These are phyloP conservation scores for Emericellopsis terricola DNA, from an alignment of 495 filamentous ascomycete species.

Conservation along the genomic window DNA sequence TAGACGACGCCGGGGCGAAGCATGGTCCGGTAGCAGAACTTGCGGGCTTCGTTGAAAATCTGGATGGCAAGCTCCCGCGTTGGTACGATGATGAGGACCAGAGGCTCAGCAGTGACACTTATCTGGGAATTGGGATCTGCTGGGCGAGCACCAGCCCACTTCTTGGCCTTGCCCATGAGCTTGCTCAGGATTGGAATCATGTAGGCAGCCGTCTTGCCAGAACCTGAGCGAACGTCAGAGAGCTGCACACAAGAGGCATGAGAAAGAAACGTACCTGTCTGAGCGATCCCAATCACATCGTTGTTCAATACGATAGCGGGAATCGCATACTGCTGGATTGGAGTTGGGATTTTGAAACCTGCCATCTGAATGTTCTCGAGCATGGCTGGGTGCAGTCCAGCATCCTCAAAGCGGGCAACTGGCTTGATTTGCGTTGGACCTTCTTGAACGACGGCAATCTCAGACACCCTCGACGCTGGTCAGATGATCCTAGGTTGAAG, in stretches of 20 bases:
- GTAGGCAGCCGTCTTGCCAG: conserved; percentile 90
- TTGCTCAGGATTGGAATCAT: conserved; percentile 76
- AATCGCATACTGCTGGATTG: conserved; percentile 70
- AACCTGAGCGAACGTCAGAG: conserved; percentile 35
- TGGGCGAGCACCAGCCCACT: conserved; percentile 59
- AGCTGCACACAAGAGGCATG: not conserved
- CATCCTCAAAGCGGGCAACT: conserved; percentile 46
- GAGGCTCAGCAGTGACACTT: conserved; percentile 53
- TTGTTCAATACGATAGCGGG: conserved; percentile 53
- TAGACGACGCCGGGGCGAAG: conserved; percentile 84
- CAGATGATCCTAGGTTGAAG: too few relatives aligned
- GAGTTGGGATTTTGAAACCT: conserved; percentile 47
- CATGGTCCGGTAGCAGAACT: conserved; percentile 86
- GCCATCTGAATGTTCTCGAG: conserved; percentile 55
- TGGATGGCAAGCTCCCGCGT: conserved; percentile 81
- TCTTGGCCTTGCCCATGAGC: conserved; percentile 86
- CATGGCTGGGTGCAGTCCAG: conserved; percentile 75
- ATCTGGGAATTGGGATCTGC: conserved; percentile 25
- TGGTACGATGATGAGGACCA: conserved; percentile 73
- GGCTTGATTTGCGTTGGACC: conserved; percentile 33
- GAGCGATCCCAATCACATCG: conserved; percentile 75
- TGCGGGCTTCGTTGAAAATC: conserved; percentile 84
- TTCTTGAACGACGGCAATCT: conserved; percentile 41
- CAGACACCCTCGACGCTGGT: too few relatives aligned
- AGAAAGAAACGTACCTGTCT: conserved; percentile 55